phyloP scores from a whole-genome alignment of 352 stramenopile genomes.

The Pelagophyceae sp. region DNA sequence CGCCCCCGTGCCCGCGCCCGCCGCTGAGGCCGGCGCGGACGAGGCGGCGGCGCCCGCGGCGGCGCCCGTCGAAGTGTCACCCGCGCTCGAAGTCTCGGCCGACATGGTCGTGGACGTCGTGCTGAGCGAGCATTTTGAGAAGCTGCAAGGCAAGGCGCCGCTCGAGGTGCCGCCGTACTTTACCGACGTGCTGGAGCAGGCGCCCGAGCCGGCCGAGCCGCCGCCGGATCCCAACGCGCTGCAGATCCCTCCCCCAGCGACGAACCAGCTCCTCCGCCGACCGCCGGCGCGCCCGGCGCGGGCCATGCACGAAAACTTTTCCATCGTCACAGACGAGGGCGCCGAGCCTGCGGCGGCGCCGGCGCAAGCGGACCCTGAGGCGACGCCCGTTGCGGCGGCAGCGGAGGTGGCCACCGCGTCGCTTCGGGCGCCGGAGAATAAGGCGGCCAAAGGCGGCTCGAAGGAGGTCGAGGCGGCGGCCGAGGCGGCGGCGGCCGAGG shows the following conservation, averaged over 20 bases:
- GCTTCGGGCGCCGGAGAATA: no score
- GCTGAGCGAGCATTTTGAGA: neutral
- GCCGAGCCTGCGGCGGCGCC: neutral
- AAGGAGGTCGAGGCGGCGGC: neutral
- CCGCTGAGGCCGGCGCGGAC: constrained; percentile 22
- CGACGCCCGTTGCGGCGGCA: no score
- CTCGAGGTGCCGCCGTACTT: neutral
- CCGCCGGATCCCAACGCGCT: constrained; percentile 41
- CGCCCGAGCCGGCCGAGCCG: constrained; percentile 22
- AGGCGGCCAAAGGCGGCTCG: neutral
- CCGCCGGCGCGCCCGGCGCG: constrained; percentile 55
- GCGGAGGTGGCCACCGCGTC: no score
- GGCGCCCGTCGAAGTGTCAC: neutral
- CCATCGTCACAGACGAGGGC: constrained; percentile 35
- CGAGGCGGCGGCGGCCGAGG: neutral
- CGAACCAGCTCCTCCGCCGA: constrained; percentile 63
- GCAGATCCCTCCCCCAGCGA: constrained; percentile 48
- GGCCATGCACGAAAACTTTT: constrained; percentile 53
- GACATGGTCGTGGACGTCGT: neutral
- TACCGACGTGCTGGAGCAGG: neutral
- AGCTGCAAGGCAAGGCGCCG: neutral
- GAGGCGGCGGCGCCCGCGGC: constrained; percentile 4
- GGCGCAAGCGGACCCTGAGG: neutral
- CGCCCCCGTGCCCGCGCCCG: constrained; percentile 6
- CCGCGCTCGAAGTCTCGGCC: neutral